Evolutionary conservation across 768 basidiomycete species (phyloP), one percentile per base, ranked within the genome.

Genomic region (Phaeotremella skinneri): DNA sequence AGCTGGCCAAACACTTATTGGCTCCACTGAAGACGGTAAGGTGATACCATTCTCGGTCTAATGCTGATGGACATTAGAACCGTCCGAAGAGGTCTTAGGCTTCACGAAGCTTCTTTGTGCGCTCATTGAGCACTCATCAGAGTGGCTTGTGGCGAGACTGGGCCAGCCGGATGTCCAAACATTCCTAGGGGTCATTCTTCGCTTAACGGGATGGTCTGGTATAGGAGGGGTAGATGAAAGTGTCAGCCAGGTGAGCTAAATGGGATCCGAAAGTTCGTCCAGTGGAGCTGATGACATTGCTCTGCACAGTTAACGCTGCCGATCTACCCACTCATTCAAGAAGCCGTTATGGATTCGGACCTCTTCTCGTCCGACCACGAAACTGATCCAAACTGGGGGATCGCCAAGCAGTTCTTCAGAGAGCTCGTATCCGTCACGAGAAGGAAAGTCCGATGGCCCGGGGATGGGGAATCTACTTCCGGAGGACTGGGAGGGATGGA

Each of bases 261-360:
- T n/a, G 16, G 25, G 13, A 30, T 11, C 23, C 20, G n/a, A 20
- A 7, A 25, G 16, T 14, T 6, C 1, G 17, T 3, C 7, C 11
- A 2, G 31, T 14, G 45, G 17, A 31, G n/a, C 45, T 58, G 26
- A 39, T 25, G 26, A 30, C 43, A 32, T 9, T 21, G 9, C 23
- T 49, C 20, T 45, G 5, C n/a, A 0, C 52, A 78, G 73, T 59
- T 75, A 47, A 88, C 88, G 2, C 82, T 94, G 2, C 84, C 84
- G 1, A 93, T 93, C 68, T 94, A 93, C 88, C 93, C 90, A 63
- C 79, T 90, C 39, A 83, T 94, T 56, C 91, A 94, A 75, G 92
- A 97, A 72, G 84, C 89, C 0, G 74, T 80, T 29, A 79, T 63
- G 74, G 79, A 68, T 61, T 74, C 76, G 0, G 64, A 71, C 9